phyloP scores from a whole-genome alignment of 768 basidiomycete genomes.

The Cyclocybe cylindracea region DNA sequence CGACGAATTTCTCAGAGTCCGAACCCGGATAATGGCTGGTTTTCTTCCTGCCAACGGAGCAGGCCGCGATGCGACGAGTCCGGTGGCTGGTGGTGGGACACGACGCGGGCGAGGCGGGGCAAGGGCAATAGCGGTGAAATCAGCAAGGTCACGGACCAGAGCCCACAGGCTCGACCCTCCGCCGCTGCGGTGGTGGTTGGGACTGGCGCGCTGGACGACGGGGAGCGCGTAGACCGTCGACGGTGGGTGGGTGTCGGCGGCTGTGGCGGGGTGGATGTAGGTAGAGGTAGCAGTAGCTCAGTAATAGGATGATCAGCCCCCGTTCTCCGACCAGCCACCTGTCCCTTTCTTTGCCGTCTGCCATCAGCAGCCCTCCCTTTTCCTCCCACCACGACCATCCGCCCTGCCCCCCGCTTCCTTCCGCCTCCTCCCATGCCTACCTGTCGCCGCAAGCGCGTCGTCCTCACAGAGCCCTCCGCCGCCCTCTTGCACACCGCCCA shows the following conservation, averaged over 20 bases:
- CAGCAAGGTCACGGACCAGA: background rate
- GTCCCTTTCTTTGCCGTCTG: slow-evolving; percentile 62
- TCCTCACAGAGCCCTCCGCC: slow-evolving; percentile 80
- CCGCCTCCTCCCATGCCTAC: slow-evolving; percentile 63
- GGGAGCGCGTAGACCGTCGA: slow-evolving; percentile 10
- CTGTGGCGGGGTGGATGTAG: background rate
- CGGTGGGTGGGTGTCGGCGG: slow-evolving; percentile 18
- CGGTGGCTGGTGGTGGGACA: background rate
- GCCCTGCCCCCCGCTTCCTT: slow-evolving; percentile 32
- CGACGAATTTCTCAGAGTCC: slow-evolving; percentile 17
- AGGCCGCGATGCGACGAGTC: background rate
- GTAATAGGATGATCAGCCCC: slow-evolving; percentile 31
- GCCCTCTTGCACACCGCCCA: slow-evolving; percentile 66
- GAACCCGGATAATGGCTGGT: slow-evolving; percentile 5
- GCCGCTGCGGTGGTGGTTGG: background rate
- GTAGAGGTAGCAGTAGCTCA: slow-evolving; percentile 13
- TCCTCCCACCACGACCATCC: slow-evolving; percentile 42
- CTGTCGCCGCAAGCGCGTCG: slow-evolving; percentile 87
- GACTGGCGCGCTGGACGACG: background rate
- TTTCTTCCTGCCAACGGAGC: background rate
- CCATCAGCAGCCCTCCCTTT: slow-evolving; percentile 45
- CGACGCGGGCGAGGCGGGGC: background rate
- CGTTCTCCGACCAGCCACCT: slow-evolving; percentile 62
- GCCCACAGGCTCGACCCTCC: background rate
- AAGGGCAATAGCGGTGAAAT: background rate